Evolutionary conservation across 1,284 basidiomycete genomes (phyloP), one percentile per base, ranked within the genome.

Genomic region (Malassezia sympodialis): DNA sequence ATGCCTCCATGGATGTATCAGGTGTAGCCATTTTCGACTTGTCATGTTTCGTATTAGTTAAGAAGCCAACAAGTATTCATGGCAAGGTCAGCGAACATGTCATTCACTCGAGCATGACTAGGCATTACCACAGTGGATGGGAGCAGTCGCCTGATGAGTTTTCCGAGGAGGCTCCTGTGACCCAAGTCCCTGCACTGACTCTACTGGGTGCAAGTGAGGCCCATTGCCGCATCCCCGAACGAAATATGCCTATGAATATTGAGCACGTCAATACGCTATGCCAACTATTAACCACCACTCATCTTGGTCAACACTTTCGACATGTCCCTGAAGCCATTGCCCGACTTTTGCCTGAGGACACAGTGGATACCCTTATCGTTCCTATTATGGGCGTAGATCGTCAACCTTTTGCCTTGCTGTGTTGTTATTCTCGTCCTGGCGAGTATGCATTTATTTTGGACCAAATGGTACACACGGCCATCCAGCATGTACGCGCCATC

Each of bases 351-450:
- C 69, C 71, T 8, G 37, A 41, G 5, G 63, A 60, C 21, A 62
- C 60, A 21, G 59, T 58, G 5, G 59, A 62, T 30, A 27, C 68
- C 31, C 59, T 73, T 12, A 37, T 67, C 17, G 69, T 93, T 17
- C 91, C 90, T 1, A 86, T 96, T 46, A 91, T 88, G 75, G 91
- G 91, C 60, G 84, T 94, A 51, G 88, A 94, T 77, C 88, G 90
- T 76, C 83, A 74, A 53, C 90, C 90, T 0, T 96, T 96, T 68
- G 89, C 89, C 2, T 76, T 96, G 65, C 79, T 96, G 32, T 91
- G 88, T 66, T 28, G 21, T 27, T 48, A 48, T 35, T 34, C 21
- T n/a, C 32, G n/a, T 8, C 17, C 31, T 14, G 31, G 23, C 21
- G 14, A 31, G 4, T 48, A 48, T 35, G 89, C 88, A 4, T 94